phyloP scores from a whole-genome alignment of 768 basidiomycete genomes.

The Hericium erinaceus region DNA sequence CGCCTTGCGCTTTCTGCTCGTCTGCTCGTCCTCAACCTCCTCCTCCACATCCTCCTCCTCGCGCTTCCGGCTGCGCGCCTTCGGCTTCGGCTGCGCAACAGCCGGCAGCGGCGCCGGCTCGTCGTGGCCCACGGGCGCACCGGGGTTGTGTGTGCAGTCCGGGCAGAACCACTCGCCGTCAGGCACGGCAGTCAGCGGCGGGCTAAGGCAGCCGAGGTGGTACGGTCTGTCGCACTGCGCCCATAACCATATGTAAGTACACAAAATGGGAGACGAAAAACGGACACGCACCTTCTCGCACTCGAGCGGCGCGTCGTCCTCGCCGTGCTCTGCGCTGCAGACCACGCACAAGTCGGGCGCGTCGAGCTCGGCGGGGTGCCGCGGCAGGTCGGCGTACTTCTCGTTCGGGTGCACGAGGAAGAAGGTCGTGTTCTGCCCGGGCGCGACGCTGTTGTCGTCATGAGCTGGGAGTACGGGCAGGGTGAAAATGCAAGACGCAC shows the following conservation, averaged over 20 bases:
- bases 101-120: slow-evolving; percentile 2
- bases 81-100: slow-evolving; percentile 3
- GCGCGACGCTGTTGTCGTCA: slow-evolving; percentile 49
- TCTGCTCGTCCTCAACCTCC: slow-evolving; percentile 15
- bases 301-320: slow-evolving; percentile 67
- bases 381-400: slow-evolving; percentile 65
- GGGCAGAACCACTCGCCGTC: slow-evolving; percentile 93
- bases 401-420: slow-evolving; percentile 73
- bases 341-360: slow-evolving; percentile 61
- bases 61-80: slow-evolving; percentile 10
- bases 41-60: slow-evolving; percentile 14
- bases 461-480: not conserved
- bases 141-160: slow-evolving; percentile 52
- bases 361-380: slow-evolving; percentile 69
- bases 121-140: slow-evolving; percentile 31
- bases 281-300: slow-evolving; percentile 70
- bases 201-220: slow-evolving; percentile 73
- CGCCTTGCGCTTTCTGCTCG: slow-evolving; percentile 38
- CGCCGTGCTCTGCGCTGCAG: slow-evolving; percentile 63
- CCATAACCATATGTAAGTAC: too few species aligned
- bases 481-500: slow-evolving; percentile 30
- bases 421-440: slow-evolving; percentile 79
- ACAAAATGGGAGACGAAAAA: not conserved
- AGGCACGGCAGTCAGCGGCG: slow-evolving; percentile 68
- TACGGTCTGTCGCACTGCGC: slow-evolving; percentile 84